Conservation (phyloP, 2,329 filamentous ascomycete species). For the Colletotrichum orchidophilum region DNA sequence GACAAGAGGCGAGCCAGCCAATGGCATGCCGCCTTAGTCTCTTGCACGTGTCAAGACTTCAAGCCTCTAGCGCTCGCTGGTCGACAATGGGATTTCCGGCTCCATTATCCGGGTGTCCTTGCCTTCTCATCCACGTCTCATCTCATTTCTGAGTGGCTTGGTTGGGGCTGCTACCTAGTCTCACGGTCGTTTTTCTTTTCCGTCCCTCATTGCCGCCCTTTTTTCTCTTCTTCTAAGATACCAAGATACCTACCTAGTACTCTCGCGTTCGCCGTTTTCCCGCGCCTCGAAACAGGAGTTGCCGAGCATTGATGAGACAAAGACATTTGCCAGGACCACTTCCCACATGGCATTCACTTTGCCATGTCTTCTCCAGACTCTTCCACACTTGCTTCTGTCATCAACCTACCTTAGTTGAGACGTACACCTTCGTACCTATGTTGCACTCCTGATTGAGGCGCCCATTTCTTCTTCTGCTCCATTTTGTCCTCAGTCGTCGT, state of each 20-base stretch:
- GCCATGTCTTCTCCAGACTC: constrained; percentile 9
- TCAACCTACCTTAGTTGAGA: background rate
- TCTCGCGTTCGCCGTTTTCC: background rate
- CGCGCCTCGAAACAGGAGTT: background rate
- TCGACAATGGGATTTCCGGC: background rate
- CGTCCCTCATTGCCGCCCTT: background rate
- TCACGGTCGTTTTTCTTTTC: background rate
- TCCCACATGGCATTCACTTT: constrained; percentile 9
- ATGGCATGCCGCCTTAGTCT: constrained; percentile 2
- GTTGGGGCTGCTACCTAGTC: background rate
- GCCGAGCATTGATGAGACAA: constrained; percentile 18
- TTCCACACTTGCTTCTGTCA: background rate
- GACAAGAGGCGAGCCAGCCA: constrained; percentile 9
- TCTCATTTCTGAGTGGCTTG: background rate
- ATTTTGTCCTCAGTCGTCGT: background rate
- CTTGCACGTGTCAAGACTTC: constrained; percentile 27
- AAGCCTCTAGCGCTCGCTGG: too few species aligned
- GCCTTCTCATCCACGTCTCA: background rate
- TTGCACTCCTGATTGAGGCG: background rate
- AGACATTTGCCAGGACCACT: constrained; percentile 15
- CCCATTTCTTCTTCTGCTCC: background rate
- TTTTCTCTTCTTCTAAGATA: background rate
- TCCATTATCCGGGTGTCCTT: background rate
- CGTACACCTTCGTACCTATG: background rate
- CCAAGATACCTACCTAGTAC: background rate